Evolutionary conservation across 1,284 basidiomycete species (phyloP).

Genomic region (Moesziomyces parantarcticus): DNA sequence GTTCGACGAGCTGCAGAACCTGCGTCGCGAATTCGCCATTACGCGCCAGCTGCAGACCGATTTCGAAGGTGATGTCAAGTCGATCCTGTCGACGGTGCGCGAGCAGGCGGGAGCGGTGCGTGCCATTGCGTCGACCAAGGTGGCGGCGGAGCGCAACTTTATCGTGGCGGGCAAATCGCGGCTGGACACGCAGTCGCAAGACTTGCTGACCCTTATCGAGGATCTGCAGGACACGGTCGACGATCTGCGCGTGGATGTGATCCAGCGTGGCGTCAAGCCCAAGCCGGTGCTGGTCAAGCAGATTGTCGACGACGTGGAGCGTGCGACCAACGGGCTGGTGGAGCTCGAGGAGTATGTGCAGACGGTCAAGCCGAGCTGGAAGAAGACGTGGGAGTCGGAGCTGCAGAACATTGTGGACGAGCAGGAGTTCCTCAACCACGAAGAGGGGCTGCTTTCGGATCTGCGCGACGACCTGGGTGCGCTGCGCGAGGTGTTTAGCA

Average conservation of each 20-base stretch:
- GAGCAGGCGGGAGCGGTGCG: constrained; percentile 86
- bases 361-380: constrained; percentile 94
- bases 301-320: constrained; percentile 79
- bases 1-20: constrained; percentile 91
- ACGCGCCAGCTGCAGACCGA: constrained; percentile 94
- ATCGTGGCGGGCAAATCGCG: constrained; percentile 91
- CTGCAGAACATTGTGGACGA: constrained; percentile 96
- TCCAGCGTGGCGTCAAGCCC: constrained; percentile 87
- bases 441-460: constrained; percentile 63
- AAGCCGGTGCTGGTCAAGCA: constrained; percentile 79
- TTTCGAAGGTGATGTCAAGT: constrained; percentile 89
- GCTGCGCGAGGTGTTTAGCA: constrained; percentile 64
- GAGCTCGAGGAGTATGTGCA: constrained; percentile 85
- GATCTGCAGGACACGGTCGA: constrained; percentile 93
- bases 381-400: constrained; percentile 97
- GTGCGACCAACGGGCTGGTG: constrained; percentile 78
- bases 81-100: constrained; percentile 80
- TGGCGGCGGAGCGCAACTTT: constrained; percentile 86
- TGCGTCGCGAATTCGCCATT: constrained; percentile 90
- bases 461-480: constrained; percentile 60
- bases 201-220: constrained; percentile 89
- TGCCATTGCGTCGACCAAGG: constrained; percentile 76
- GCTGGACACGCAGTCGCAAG: constrained; percentile 87
- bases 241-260: constrained; percentile 87
- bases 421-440: constrained; percentile 82